Conservation (phyloP, 2,329 filamentous ascomycete genomes). For the Fusarium longipes region DNA sequence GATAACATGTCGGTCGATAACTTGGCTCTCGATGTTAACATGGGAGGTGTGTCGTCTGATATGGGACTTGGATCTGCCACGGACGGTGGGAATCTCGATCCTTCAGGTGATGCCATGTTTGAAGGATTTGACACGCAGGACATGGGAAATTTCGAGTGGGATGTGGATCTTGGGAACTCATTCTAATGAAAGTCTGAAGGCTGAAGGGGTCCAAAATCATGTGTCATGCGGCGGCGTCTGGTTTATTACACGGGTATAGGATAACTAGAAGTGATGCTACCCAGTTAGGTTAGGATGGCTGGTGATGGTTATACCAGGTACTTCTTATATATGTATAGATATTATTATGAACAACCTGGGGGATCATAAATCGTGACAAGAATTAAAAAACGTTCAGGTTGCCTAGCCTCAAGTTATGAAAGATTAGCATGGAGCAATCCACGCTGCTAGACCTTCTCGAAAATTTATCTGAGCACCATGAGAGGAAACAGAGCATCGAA, state of each 20-base stretch:
- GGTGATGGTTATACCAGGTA: too few relatives aligned
- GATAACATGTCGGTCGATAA: slow-evolving; percentile 56
- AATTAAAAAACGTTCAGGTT: too few relatives aligned
- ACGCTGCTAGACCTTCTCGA: too few relatives aligned
- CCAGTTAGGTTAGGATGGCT: too few relatives aligned
- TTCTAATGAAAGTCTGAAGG: slow-evolving; percentile 1
- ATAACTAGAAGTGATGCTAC: neutral
- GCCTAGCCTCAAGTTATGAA: too few relatives aligned
- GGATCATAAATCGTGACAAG: too few relatives aligned
- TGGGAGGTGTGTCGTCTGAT: slow-evolving; percentile 53
- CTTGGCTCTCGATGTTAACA: slow-evolving; percentile 60
- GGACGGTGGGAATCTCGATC: slow-evolving; percentile 49
- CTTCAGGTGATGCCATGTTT: slow-evolving; percentile 54
- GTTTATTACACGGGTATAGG: slow-evolving; percentile 3
- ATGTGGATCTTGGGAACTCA: slow-evolving; percentile 12
- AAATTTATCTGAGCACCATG: too few relatives aligned
- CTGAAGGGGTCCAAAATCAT: neutral
- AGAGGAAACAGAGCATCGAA: too few relatives aligned
- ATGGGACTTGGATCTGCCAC: slow-evolving; percentile 53
- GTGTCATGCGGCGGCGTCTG: slow-evolving; percentile 13
- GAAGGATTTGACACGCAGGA: slow-evolving; percentile 51
- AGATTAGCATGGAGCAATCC: too few relatives aligned
- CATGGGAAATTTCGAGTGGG: slow-evolving; percentile 52
- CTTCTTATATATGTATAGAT: too few relatives aligned
- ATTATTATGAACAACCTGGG: too few relatives aligned